Evolutionary conservation across 306 rosid genomes (phyloP), one percentile per base, ranked within the genome.

Genomic region (Corylus avellana): DNA sequence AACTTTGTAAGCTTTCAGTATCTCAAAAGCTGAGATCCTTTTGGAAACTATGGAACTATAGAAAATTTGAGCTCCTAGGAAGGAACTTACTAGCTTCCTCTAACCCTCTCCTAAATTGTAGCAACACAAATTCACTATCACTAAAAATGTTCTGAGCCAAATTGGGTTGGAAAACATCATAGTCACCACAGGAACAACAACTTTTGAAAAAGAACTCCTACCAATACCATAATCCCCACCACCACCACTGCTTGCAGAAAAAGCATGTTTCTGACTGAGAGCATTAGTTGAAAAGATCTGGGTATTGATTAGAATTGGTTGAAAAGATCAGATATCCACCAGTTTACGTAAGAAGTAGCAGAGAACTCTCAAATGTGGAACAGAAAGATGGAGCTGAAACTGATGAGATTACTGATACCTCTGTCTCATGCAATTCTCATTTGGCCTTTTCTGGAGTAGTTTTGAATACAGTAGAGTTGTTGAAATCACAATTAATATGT

Each of bases 1-100:
- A 32, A 90, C 81, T 77, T 88, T 85, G 79, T 86, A 87, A 75
- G 91, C 91, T 80, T 85, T 88, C 71, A 93, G 69, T 74, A 87
- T 49, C 51, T 83, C 93, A 18, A 80, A 86, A 55, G 94, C 82
- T 56, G 85, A 74, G 56, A 83, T 76, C 37, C 70, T 32, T 8
- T 55, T 49, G 0, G 75, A 11, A 7, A 78, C 63, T 8, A 82
- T 62, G 0, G 81, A 66, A 4, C 0, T 18, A 72, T 83, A 82
- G 35, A 3, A 80, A 78, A 37, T 66, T 0, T 32, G 92, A 93
- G 18, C 69, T 42, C 13, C 14, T 27, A 22, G 69, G 69, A 29
- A 63, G 44, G 17, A 51, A 51, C 56, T 51, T 51, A 13, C 56
- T 51, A 12, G 56, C 56, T 12, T 51, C 56, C 56, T 12, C 56